A percentile compares a stretch with the other conserved stretches of the same genome.
These are phyloP conservation scores for Saturnispora silvae DNA, from an alignment of 805 yeast species.

Conservation along the genomic window DNA sequence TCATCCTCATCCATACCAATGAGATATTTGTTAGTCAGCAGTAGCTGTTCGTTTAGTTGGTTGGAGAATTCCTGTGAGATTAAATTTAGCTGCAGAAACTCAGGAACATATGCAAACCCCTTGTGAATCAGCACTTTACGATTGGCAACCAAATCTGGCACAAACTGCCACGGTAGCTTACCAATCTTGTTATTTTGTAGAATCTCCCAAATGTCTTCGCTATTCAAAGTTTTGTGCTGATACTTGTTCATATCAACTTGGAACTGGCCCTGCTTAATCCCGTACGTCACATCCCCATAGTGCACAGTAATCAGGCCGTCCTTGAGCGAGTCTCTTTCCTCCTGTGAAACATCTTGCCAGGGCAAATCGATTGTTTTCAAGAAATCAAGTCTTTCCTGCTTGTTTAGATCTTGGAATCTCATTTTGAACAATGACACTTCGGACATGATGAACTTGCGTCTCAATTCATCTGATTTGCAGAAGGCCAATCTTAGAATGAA, in stretches of 20 bases:
- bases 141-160: conserved; percentile 63
- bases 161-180: conserved; percentile 81
- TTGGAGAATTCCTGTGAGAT: conserved; percentile 58
- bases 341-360: conserved; percentile 56
- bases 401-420: conserved; percentile 54
- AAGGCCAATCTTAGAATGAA: conserved; percentile 81
- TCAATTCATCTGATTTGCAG: conserved; percentile 74
- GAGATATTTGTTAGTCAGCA: conserved; percentile 61
- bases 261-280: conserved; percentile 23
- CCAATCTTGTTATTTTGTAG: conserved; percentile 57
- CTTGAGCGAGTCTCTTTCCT: conserved; percentile 45
- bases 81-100: conserved; percentile 63
- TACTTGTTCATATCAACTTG: conserved; percentile 13
- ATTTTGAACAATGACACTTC: conserved; percentile 68
- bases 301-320: conserved; percentile 47
- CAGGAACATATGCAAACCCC: conserved; percentile 82
- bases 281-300: conserved; percentile 30
- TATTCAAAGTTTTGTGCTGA: conserved; percentile 27
- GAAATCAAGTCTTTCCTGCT: conserved; percentile 60
- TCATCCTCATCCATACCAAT: conserved; percentile 90
- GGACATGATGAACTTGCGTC: conserved; percentile 66
- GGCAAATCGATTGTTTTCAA: conserved; percentile 55
- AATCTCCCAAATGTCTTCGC: conserved; percentile 42
- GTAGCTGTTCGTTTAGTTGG: conserved; percentile 39
- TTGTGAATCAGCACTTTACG: conserved; percentile 54